Conservation (phyloP, 805 yeast species). For the Tetrapisispora phaffii region DNA sequence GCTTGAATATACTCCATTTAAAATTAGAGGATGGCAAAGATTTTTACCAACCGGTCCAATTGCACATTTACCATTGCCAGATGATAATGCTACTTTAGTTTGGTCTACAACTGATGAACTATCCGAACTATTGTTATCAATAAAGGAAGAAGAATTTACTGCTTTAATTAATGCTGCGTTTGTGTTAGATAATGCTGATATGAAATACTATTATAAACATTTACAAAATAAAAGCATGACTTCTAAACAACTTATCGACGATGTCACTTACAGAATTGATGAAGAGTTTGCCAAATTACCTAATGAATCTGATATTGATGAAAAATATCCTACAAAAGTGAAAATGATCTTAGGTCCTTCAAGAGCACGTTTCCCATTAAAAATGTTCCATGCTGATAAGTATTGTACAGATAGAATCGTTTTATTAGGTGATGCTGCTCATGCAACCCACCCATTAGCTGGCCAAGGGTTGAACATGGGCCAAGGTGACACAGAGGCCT, state of each 20-base stretch:
- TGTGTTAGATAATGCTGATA: conserved; percentile 66
- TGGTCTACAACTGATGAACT: conserved; percentile 83
- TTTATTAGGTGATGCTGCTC: conserved; percentile 96
- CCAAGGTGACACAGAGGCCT: conserved; percentile 74
- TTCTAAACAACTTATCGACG: conserved; percentile 45
- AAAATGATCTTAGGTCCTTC: conserved; percentile 49
- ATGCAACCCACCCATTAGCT: conserved; percentile 92
- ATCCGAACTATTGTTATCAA: conserved; percentile 49
- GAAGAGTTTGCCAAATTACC: conserved; percentile 21
- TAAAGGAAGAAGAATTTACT: conserved; percentile 54
- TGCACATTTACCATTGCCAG: conserved; percentile 84
- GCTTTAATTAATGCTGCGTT: conserved; percentile 77
- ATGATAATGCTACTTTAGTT: conserved; percentile 78
- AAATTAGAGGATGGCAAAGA: conserved; percentile 83
- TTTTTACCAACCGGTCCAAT: conserved; percentile 87
- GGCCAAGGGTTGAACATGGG: conserved; percentile 99
- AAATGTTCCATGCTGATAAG: conserved; percentile 81
- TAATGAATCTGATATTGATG: conserved; percentile 41
- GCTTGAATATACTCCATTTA: conserved; percentile 59
- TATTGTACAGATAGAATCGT: conserved; percentile 81
- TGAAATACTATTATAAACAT: conserved; percentile 52
- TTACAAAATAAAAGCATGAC: conserved; percentile 29
- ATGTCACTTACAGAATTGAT: conserved; percentile 59
- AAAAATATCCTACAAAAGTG: conserved; percentile 58
- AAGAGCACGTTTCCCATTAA: conserved; percentile 82